These are phyloP conservation scores for Vitis hybrid DNA, from an alignment of 177 flowering plant genomes.

Conservation along the genomic window DNA sequence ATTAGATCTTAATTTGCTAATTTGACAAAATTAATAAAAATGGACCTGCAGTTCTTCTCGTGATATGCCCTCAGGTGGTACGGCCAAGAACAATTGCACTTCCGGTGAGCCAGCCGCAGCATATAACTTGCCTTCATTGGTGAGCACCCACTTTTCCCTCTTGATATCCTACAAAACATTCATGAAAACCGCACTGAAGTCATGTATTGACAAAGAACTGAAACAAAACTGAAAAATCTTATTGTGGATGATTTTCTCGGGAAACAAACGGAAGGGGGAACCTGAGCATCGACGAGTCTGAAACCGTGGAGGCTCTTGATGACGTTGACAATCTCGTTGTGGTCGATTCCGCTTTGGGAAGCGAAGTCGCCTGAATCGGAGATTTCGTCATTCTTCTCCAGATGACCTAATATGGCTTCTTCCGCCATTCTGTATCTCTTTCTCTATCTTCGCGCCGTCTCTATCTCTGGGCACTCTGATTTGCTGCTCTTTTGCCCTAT, in stretches of 20 bases:
- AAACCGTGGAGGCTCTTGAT: constrained; percentile 83
- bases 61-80: constrained; percentile 84
- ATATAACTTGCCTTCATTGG: constrained; percentile 74
- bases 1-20: too few relatives aligned
- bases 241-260: neutral
- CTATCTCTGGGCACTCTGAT: too few relatives aligned
- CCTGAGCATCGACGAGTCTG: constrained; percentile 67
- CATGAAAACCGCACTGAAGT: neutral
- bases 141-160: constrained; percentile 79
- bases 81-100: constrained; percentile 63
- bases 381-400: constrained; percentile 56
- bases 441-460: neutral
- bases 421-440: constrained; percentile 50
- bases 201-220: neutral
- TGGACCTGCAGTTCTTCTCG: constrained; percentile 60
- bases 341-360: constrained; percentile 45
- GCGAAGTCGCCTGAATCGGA: constrained; percentile 83
- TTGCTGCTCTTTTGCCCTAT: too few relatives aligned
- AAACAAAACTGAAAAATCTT: neutral
- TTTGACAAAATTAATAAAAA: too few relatives aligned
- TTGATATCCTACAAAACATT: constrained; percentile 65
- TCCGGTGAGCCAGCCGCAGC: constrained; percentile 81
- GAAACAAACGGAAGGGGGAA: constrained; percentile 10
- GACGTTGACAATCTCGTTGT: constrained; percentile 67
- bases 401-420: constrained; percentile 60